Evolutionary conservation across 495 filamentous ascomycete genomes (phyloP), one percentile per base, ranked within the genome.

Genomic region (Thermothielavioides terrestris): DNA sequence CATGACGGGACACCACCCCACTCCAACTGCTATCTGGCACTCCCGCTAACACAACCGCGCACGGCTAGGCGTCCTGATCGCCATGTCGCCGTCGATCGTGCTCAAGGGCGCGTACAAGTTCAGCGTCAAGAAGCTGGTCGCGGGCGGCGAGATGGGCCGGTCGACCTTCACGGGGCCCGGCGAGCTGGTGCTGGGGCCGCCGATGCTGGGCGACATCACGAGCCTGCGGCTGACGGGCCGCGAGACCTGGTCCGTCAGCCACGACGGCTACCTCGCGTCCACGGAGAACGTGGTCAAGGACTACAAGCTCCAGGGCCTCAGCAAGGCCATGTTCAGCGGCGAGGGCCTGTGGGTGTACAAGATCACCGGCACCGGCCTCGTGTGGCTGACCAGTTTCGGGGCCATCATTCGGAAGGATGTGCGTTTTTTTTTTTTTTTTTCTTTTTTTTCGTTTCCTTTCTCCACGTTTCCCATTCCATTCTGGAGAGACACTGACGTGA

Each of bases 331-430:
- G 69, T 96, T 98, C 67, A 87, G 82, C 6, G 92, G 92, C 0
- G 92, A 96, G 64, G 92, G 92, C 1, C 60, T 95, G 39, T 96
- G 92, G 69, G 81, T 96, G 8, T 94, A 94, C 64, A 89, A 86
- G 65, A 85, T 97, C 20, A 76, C 69, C 9, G 90, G 90, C 0
- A 73, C 67, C 4, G 92, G 92, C 0, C 63, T 97, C 26, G 52
- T 95, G 25, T 98, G 89, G 85, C 68, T 96, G 27, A 87, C 86
- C 7, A 94, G 88, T 58, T 89, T 97, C 52, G 92, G 92, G 1
- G 92, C 94, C 3, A 95, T 98, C 50, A 85, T 98, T 50, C 78
- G 87, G 59, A 97, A 97, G 68, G 90, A 98, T 65, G 88, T 95
- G 68, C 71, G 84, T 77, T 9, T 44, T n/a, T 9, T 44, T 23